Base-by-base conservation (phyloP, 2,329 filamentous ascomycete genomes). In the Aspergillus nomiae region DNA sequence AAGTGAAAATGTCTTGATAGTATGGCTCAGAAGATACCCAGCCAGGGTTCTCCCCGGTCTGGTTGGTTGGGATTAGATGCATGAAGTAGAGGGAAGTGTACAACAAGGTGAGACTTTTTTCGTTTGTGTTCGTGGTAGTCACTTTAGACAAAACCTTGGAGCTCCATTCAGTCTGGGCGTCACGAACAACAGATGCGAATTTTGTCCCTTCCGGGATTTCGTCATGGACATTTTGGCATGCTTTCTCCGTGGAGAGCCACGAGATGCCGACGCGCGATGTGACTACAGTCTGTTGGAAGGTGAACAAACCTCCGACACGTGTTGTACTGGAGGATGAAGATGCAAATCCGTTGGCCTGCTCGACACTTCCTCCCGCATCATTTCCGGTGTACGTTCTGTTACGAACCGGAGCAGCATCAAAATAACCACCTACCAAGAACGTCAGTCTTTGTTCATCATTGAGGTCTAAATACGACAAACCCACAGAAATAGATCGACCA, bases 81-180 rank as follows among this genome's bases (percentile, higher is more conserved):
- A 90, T 89, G 67, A 89, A 89, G 70, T 91, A 92, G 38, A 92
- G 73, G 0, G 87, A 88, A 0, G 86, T 86, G 76, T 92, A 92
- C 2, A 92, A 79, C 32, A 90, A 78, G 56, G 83, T 78, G 9
- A 90, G 77, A 54, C 86, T 88, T 0, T 81, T 83, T 16, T 74
- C 71, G 69, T 89, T 82, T 8, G 81, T 84, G 56, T 86, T 85
- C 0, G 83, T 84, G 0, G 88, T 88, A 0, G 85, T 86, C 36
- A 92, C 80, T 69, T 89, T 90, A 63, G 83, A 84, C 26, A 92
- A 81, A 1, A 91, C 85, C 45, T 87, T 77, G 1, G 78, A 69
- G 69, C 89, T 89, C 89, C 89, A 92, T 3, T 80, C 80, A 0
- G 77, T 74, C 65, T 82, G 83, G 2, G 82, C 84, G 11, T 77